These are phyloP conservation scores for Coemansia sp. DNA, from an alignment of 192 early-diverging fungal species.

Conservation along the genomic window DNA sequence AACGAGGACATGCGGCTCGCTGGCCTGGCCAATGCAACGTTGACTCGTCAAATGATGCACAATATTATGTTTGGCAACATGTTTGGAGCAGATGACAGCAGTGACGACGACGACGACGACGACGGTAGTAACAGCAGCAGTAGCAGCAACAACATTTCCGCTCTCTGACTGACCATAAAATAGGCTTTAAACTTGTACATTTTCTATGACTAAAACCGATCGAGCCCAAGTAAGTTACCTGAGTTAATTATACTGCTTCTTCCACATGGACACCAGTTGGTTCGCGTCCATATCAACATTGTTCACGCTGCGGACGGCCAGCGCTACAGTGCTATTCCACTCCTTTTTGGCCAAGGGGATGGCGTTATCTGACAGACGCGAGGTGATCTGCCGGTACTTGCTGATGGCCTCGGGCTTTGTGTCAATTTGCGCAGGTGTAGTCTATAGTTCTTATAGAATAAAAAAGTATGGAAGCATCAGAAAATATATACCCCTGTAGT, in stretches of 20 bases:
- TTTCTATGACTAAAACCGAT: neutral
- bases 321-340: conserved; percentile 31
- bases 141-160: neutral
- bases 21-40: conserved; percentile 17
- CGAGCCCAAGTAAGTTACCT: neutral
- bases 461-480: neutral
- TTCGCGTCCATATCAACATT: conserved; percentile 24
- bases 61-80: conserved; percentile 18
- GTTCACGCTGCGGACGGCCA: conserved; percentile 10
- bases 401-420: conserved; percentile 21
- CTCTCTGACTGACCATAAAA: neutral
- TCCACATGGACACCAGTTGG: conserved; percentile 4
- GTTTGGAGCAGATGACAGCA: conserved; percentile 1
- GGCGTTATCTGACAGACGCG: conserved; percentile 32
- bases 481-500: neutral
- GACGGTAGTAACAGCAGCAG: conserved; percentile 6
- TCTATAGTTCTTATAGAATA: conserved; percentile 2
- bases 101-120: conserved; percentile 5
- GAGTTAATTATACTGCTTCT: neutral
- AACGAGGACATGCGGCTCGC: conserved; percentile 31
- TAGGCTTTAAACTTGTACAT: neutral
- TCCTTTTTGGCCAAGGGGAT: conserved; percentile 42
- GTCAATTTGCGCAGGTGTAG: conserved; percentile 19
- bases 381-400: conserved; percentile 25
- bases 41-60: conserved; percentile 31